phyloP scores from a whole-genome alignment of 148 eudicot species.

The Chenopodium album region DNA sequence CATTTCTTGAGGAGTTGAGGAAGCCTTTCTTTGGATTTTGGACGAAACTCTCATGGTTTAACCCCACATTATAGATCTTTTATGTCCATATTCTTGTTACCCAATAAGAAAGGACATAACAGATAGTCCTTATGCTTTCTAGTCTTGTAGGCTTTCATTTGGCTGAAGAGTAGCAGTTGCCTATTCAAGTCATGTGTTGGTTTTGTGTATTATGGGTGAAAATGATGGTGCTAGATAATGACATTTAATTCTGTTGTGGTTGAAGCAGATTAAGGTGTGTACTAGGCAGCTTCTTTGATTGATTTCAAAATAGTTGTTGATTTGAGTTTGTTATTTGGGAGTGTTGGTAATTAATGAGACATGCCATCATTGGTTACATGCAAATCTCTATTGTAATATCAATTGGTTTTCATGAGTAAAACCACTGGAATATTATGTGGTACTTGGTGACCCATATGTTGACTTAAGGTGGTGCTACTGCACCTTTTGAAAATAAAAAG shows the following conservation, averaged over 20 bases:
- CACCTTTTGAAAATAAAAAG: background rate
- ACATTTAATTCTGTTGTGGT: background rate
- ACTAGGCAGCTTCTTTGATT: background rate
- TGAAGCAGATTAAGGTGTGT: background rate
- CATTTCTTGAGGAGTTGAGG: no score
- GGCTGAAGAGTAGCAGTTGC: background rate
- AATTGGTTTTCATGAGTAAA: no score
- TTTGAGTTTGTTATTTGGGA: background rate
- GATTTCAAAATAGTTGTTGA: background rate
- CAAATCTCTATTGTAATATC: background rate
- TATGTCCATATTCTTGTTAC: no score
- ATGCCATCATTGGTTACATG: background rate
- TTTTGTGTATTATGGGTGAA: background rate
- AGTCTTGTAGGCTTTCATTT: background rate
- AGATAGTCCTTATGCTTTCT: no score
- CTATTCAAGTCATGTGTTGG: background rate
- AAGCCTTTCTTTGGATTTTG: no score
- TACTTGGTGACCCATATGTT: no score
- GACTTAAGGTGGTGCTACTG: background rate
- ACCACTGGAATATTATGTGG: no score
- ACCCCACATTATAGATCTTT: no score
- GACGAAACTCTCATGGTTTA: no score
- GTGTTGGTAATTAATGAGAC: background rate
- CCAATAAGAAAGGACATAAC: no score
- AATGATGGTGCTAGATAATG: background rate